These are phyloP conservation scores for Phytophthora uliginosa DNA, from an alignment of 352 stramenopile species.

Conservation along the genomic window DNA sequence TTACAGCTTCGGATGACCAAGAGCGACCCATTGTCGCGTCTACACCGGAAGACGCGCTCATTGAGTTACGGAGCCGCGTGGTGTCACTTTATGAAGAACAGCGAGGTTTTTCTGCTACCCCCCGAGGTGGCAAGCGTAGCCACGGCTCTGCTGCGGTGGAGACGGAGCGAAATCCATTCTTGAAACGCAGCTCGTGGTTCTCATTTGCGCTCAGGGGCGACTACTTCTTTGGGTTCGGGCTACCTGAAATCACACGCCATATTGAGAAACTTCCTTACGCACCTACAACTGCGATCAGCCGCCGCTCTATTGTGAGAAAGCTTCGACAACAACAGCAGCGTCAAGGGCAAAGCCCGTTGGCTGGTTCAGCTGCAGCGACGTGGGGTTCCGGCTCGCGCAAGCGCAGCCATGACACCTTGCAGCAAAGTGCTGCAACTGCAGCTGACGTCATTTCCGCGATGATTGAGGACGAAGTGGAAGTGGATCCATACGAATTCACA, in stretches of 20 bases:
- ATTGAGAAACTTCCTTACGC: slow-evolving; percentile 82
- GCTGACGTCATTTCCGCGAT: slow-evolving; percentile 17
- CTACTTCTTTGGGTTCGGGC: slow-evolving; percentile 88
- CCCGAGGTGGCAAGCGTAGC: slow-evolving; percentile 9
- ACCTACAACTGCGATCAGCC: slow-evolving; percentile 74
- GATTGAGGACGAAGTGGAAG: slow-evolving; percentile 36
- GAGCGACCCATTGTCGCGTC: slow-evolving; percentile 71
- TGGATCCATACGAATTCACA: slow-evolving; percentile 88
- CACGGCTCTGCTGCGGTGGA: slow-evolving; percentile 7
- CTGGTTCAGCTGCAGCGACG: slow-evolving; percentile 30
- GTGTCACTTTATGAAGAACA: slow-evolving; percentile 81
- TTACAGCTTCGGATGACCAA: slow-evolving; percentile 78
- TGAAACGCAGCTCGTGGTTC: slow-evolving; percentile 83
- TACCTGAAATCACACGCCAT: slow-evolving; percentile 70
- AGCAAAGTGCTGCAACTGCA: slow-evolving; percentile 26
- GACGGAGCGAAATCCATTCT: slow-evolving; percentile 71
- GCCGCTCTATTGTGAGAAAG: slow-evolving; percentile 49
- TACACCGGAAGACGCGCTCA: slow-evolving; percentile 73
- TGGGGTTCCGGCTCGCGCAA: slow-evolving; percentile 38
- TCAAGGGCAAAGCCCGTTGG: slow-evolving; percentile 45
- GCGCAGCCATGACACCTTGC: slow-evolving; percentile 35
- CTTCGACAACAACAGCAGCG: slow-evolving; percentile 52
- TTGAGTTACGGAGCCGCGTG: slow-evolving; percentile 77
- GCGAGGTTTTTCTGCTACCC: slow-evolving; percentile 41
- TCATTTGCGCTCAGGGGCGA: slow-evolving; percentile 80